phyloP scores from a whole-genome alignment of 1,284 basidiomycete genomes.

The Cutaneotrichosporon dermatis region DNA sequence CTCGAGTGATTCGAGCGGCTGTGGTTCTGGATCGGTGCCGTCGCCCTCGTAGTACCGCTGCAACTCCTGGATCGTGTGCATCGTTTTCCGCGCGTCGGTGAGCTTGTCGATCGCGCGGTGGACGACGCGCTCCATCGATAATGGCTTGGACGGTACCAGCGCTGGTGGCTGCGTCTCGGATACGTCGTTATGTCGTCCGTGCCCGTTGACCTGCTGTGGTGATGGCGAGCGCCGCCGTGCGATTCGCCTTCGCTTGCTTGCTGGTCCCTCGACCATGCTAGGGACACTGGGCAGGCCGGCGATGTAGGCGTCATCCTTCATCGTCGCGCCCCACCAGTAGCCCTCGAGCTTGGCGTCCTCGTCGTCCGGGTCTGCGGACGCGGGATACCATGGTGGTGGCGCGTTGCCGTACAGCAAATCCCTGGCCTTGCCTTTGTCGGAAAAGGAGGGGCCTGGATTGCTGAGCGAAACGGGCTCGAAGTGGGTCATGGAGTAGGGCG shows the following conservation, averaged over 20 bases:
- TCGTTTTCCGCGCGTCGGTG: slow-evolving; percentile 25
- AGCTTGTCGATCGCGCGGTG: slow-evolving; percentile 36
- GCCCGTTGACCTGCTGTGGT: neutral
- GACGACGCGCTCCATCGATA: slow-evolving; percentile 31
- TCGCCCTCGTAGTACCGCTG: slow-evolving; percentile 36
- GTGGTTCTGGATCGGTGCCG: slow-evolving; percentile 31
- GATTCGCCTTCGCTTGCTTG: slow-evolving; percentile 13
- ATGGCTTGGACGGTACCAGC: slow-evolving; percentile 20
- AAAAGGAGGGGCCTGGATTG: slow-evolving; percentile 37
- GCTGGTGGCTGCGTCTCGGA: no score
- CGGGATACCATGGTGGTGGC: slow-evolving; percentile 40
- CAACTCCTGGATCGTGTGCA: slow-evolving; percentile 38
- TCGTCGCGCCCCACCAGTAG: slow-evolving; percentile 41
- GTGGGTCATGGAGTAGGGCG: slow-evolving; percentile 63
- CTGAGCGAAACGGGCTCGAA: slow-evolving; percentile 30
- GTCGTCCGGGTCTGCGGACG: slow-evolving; percentile 23
- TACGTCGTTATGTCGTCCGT: no score
- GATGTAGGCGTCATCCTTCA: slow-evolving; percentile 37
- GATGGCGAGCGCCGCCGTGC: slow-evolving; percentile 1
- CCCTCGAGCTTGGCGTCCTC: slow-evolving; percentile 40
- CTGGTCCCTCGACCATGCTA: slow-evolving; percentile 27
- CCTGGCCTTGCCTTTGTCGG: slow-evolving; percentile 42
- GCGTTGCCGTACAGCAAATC: slow-evolving; percentile 33
- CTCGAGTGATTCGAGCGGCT: slow-evolving; percentile 25
- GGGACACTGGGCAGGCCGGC: slow-evolving; percentile 38